Percentiles rank a stretch among this genome's conserved stretches.
phyloP scores from a whole-genome alignment of 164 flowering plant genomes.

The Magnolia sinica region DNA sequence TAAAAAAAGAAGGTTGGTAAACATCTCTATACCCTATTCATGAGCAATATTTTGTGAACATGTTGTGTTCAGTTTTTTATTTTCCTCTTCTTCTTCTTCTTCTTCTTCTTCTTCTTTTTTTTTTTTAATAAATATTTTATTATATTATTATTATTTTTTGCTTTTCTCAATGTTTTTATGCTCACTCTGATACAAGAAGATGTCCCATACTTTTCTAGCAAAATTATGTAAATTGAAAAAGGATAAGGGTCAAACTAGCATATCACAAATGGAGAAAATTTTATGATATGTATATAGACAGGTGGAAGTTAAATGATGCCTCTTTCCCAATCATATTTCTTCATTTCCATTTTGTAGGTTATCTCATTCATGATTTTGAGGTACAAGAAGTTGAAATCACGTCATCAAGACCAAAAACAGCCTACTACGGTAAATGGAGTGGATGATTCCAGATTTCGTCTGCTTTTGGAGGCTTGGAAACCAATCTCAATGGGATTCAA shows the following conservation, averaged over 20 bases:
- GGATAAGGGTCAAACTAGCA: neutral
- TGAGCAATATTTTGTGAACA: no score
- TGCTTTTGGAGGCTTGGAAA: constrained; percentile 88
- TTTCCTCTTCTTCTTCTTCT: no score
- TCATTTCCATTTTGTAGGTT: constrained; percentile 34
- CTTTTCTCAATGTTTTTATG: no score
- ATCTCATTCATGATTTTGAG: constrained; percentile 66
- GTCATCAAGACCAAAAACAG: constrained; percentile 27
- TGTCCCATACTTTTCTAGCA: no score
- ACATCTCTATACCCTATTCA: no score
- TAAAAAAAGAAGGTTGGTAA: no score
- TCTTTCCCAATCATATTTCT: neutral
- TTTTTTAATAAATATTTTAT: no score
- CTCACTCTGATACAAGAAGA: no score
- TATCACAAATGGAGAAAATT: neutral
- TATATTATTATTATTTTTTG: no score
- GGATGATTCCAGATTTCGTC: constrained; percentile 25
- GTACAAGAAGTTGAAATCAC: constrained; percentile 64
- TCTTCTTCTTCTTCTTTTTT: no score
- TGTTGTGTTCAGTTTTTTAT: no score
- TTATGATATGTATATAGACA: neutral
- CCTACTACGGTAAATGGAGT: constrained; percentile 5
- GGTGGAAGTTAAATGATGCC: neutral
- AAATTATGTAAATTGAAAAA: no score
- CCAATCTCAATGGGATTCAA: constrained; percentile 92